phyloP scores from a whole-genome alignment of 495 filamentous ascomycete species.

The Mytilinidion resinicola region DNA sequence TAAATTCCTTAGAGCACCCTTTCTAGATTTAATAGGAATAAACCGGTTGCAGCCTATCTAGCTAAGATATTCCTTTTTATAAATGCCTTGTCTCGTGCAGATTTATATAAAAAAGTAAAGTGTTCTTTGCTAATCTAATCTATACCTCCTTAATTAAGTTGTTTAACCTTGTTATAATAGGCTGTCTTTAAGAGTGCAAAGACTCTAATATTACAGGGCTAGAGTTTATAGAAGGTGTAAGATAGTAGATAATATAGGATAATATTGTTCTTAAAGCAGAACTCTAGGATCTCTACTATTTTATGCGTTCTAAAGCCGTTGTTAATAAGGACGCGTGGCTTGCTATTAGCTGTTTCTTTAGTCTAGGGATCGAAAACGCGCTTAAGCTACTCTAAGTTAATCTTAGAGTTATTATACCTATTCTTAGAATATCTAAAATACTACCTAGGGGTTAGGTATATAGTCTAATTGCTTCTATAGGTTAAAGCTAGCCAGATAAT shows the following conservation, averaged over 20 bases:
- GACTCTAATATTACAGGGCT: not conserved
- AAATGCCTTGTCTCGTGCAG: not conserved
- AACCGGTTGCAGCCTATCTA: too few relatives aligned
- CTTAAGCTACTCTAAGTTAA: too few relatives aligned
- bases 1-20: slow-evolving; percentile 1
- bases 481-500: slow-evolving; percentile 41
- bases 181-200: slow-evolving; percentile 1
- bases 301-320: not conserved
- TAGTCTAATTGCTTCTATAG: too few relatives aligned
- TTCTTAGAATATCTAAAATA: slow-evolving; percentile 30
- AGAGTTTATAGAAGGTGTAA: too few relatives aligned
- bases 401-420: too few relatives aligned
- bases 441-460: slow-evolving; percentile 35
- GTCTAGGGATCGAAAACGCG: slow-evolving; percentile 34
- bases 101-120: slow-evolving; percentile 2
- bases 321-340: slow-evolving; percentile 7
- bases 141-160: too few relatives aligned
- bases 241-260: too few relatives aligned
- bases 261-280: too few relatives aligned
- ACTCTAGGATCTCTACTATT: too few relatives aligned
- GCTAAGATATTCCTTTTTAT: slow-evolving; percentile 7
- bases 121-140: slow-evolving; percentile 1
- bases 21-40: slow-evolving; percentile 5
- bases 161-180: not conserved
- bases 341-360: slow-evolving; percentile 5